A percentile compares a stretch with the other conserved stretches of the same genome.
Evolutionary conservation across 2,329 filamentous ascomycete genomes (phyloP).

Genomic region (Microsporum canis): DNA sequence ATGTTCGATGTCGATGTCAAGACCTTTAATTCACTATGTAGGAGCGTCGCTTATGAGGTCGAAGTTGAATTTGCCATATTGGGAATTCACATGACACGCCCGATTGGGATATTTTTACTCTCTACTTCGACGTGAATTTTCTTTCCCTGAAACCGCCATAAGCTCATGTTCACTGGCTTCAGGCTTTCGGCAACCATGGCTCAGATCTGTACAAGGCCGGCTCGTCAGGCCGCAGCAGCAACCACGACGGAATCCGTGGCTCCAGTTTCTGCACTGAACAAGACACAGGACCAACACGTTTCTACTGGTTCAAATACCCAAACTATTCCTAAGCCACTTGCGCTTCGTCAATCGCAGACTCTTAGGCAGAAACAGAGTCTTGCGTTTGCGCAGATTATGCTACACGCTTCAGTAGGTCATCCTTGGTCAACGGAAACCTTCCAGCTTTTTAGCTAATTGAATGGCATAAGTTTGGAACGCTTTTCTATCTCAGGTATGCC

Average conservation of each 20-base stretch:
- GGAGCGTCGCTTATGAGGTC: neutral
- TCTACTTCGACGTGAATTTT: neutral
- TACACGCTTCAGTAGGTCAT: conserved; percentile 36
- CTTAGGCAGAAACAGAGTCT: conserved; percentile 36
- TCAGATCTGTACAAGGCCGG: neutral
- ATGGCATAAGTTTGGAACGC: conserved; percentile 23
- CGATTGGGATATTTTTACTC: neutral
- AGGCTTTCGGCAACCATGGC: neutral
- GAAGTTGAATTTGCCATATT: neutral
- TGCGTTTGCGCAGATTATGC: conserved; percentile 38
- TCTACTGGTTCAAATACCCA: neutral
- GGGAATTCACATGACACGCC: conserved; percentile 6
- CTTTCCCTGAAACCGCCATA: neutral
- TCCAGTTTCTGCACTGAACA: neutral
- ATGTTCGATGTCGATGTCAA: neutral
- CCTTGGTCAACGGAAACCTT: neutral
- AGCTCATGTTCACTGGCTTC: neutral
- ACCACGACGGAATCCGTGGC: neutral
- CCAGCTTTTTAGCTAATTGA: conserved; percentile 9
- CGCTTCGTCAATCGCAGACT: conserved; percentile 7
- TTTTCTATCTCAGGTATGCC: conserved; percentile 26
- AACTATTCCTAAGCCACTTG: neutral
- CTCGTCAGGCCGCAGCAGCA: neutral
- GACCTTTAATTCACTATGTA: neutral
- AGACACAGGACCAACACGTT: neutral